These are phyloP conservation scores for Primulina tabacum DNA, from an alignment of 257 asterid species.

Conservation along the genomic window DNA sequence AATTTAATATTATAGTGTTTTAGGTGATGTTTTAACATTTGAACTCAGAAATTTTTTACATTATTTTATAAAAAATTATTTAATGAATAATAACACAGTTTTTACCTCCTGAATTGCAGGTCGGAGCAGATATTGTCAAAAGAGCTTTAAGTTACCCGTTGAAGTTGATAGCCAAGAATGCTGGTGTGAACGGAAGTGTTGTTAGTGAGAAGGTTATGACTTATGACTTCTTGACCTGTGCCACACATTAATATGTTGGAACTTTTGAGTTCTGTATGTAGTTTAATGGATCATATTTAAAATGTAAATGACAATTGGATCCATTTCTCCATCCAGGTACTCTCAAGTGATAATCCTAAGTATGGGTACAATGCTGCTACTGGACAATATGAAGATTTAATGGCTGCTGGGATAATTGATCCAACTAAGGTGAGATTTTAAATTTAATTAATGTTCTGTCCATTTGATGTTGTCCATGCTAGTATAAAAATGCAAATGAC, in stretches of 20 bases:
- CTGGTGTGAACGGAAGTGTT: constrained; percentile 55
- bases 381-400: constrained; percentile 49
- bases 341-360: constrained; percentile 42
- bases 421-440: constrained; percentile 46
- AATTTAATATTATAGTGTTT: not conserved
- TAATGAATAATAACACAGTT: not conserved
- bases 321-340: constrained; percentile 31
- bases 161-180: constrained; percentile 60
- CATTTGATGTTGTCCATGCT: too few species aligned
- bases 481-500: too few species aligned
- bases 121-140: constrained; percentile 61
- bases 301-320: not conserved
- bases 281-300: not conserved
- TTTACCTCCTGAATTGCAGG: constrained; percentile 22
- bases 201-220: constrained; percentile 50
- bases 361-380: constrained; percentile 66
- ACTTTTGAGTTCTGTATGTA: not conserved
- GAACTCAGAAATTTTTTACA: not conserved
- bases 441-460: not conserved
- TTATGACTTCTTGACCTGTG: constrained; percentile 1
- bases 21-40: too few species aligned
- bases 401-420: constrained; percentile 62
- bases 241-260: not conserved
- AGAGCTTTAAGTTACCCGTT: constrained; percentile 59
- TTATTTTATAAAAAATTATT: not conserved